Evolutionary conservation across 2,329 filamentous ascomycete genomes (phyloP), one percentile per base, ranked within the genome.

Genomic region (Alternaria consortialis): DNA sequence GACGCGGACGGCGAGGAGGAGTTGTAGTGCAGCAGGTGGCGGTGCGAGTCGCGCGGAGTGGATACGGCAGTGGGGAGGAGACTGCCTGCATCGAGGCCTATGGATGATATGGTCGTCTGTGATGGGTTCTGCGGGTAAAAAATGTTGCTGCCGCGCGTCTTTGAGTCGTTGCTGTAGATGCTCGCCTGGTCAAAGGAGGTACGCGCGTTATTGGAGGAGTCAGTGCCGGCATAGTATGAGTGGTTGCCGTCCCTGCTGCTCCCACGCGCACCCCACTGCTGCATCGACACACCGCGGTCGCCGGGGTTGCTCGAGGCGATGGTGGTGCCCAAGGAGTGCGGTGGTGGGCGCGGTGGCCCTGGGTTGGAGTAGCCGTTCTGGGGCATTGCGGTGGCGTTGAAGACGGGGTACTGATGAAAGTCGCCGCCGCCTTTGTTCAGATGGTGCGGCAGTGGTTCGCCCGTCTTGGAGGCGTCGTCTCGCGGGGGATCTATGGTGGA

Each of bases 401-500:
- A 88, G 53, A 86, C 86, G 42, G 93, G 93, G 77, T 97, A 97
- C 74, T 97, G 94, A 81, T 97, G 93, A 75, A 89, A 97, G 79
- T 97, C 94, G 69, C 83, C 82, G 50, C 87, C 87, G 67, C 84
- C 85, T 80, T 93, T 94, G 78, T 93, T 94, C 55, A 96, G 81
- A 73, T 97, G 92, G 78, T 95, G 91, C 31, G 93, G 92, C 60
- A 91, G 84, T 59, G 91, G 91, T 57, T 95, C 91, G 75, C 88
- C 88, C 92, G 90, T 25, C 74, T 87, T 88, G 50, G 85, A 86
- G 76, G 91, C 90, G 56, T 86, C 77, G 52, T 85, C 77, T 71
- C 83, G 88, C 70, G 97, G 92, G 82, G 96, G 97, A 32, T 94
- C 92, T 66, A 97, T 94, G 29, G 92, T 90, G 34, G 93, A 93